Conservation (phyloP, 371 early-diverging fungal genomes). For the Apophysomyces ossiformis region DNA sequence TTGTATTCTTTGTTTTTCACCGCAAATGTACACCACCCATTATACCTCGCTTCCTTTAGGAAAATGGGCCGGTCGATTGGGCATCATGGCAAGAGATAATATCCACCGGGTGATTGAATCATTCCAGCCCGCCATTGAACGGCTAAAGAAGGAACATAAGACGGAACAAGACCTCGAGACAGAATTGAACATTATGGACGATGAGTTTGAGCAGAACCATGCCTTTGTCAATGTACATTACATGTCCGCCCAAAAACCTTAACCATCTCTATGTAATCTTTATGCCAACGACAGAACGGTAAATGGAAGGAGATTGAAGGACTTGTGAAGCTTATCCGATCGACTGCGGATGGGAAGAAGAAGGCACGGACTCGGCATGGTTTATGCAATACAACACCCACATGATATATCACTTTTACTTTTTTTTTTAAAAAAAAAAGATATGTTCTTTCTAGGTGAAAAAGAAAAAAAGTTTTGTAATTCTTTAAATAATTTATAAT, state of each 20-base stretch:
- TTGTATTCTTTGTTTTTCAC: constrained; percentile 5
- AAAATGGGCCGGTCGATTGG: constrained; percentile 5
- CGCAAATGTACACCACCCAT: background rate
- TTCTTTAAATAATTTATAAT: too few species aligned
- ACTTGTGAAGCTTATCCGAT: too few species aligned
- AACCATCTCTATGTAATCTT: background rate
- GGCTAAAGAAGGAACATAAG: background rate
- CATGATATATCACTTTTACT: too few species aligned
- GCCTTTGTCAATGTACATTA: constrained; percentile 9
- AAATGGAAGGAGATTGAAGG: too few species aligned
- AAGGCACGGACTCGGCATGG: too few species aligned
- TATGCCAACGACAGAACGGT: background rate
- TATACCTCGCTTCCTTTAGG: constrained; percentile 6
- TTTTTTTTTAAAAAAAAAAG: too few species aligned
- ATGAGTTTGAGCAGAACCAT: constrained; percentile 3
- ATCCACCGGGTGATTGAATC: constrained; percentile 1
- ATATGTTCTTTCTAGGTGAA: too few species aligned
- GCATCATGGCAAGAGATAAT: constrained; percentile 4
- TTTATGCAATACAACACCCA: too few species aligned
- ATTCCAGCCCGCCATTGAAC: constrained; percentile 1
- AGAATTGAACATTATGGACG: constrained; percentile 1
- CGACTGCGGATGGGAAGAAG: too few species aligned
- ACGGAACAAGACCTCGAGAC: background rate
- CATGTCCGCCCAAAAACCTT: constrained; percentile 2
- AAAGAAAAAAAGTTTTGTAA: too few species aligned